Evolutionary conservation across 306 rosid species (phyloP).

Genomic region (Canavalia ensiformis): DNA sequence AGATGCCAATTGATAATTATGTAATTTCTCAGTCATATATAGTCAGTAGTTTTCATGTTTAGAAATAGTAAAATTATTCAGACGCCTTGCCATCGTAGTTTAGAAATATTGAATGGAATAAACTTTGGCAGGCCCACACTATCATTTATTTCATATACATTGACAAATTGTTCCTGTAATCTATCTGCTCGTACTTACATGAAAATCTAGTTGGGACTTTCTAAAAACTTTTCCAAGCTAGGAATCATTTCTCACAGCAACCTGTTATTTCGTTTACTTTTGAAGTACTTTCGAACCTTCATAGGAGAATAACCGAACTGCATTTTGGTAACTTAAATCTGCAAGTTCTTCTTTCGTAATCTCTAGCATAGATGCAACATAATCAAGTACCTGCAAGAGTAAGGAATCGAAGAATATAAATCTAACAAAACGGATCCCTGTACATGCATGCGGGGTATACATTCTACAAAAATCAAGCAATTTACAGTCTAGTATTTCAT

Average conservation of each 20-base stretch:
- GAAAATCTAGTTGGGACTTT: neutral
- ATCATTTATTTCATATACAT: neutral
- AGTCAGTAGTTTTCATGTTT: neutral
- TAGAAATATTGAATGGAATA: neutral
- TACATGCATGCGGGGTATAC: neutral
- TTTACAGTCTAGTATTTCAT: neutral
- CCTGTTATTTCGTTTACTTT: conserved; percentile 26
- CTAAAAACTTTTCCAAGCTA: neutral
- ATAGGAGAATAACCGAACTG: conserved; percentile 50
- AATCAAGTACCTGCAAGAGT: conserved; percentile 56
- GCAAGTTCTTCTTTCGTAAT: conserved; percentile 53
- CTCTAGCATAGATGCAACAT: conserved; percentile 57
- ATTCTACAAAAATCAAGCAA: neutral
- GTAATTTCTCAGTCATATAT: neutral
- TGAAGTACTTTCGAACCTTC: conserved; percentile 51
- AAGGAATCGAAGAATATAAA: conserved; percentile 26
- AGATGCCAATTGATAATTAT: neutral
- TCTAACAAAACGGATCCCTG: neutral
- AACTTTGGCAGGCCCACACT: neutral
- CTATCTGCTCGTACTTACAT: neutral
- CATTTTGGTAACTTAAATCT: conserved; percentile 53
- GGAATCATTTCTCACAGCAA: neutral
- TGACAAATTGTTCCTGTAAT: neutral
- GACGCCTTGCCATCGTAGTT: neutral
- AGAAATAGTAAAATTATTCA: neutral